phyloP scores from a whole-genome alignment of 176 grass and related monocot species.

The Secale cereale region DNA sequence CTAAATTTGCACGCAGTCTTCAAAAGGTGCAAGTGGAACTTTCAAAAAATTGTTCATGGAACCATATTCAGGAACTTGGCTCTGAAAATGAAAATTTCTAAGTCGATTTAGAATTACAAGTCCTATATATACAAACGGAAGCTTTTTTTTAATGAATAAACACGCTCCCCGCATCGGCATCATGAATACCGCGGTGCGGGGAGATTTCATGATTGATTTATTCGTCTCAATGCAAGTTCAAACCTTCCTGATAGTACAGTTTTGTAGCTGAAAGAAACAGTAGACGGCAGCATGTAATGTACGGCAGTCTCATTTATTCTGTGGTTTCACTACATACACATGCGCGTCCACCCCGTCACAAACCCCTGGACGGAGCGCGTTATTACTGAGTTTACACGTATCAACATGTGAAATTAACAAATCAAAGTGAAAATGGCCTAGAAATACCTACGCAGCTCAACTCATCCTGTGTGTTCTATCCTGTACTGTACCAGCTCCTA shows the following conservation, averaged over 20 bases:
- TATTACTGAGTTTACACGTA: background rate
- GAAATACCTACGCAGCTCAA: background rate
- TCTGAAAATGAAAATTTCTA: background rate
- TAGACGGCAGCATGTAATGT: background rate
- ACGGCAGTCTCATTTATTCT: background rate
- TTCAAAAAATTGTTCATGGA: background rate
- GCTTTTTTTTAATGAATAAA: too few species aligned
- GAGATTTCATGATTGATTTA: background rate
- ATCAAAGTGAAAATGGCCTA: conserved; percentile 21
- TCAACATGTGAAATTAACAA: background rate
- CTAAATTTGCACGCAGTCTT: too few species aligned
- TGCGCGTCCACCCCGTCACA: conserved; percentile 16
- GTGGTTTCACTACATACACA: conserved; percentile 15
- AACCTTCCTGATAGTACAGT: background rate
- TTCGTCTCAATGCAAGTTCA: background rate
- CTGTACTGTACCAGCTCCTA: conserved; percentile 34
- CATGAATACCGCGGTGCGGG: too few species aligned
- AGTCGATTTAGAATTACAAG: background rate
- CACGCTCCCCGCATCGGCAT: too few species aligned
- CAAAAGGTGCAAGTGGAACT: background rate
- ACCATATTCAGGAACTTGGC: background rate
- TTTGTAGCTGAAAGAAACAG: background rate
- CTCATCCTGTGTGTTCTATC: conserved; percentile 34
- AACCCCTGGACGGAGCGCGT: conserved; percentile 15
- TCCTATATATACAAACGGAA: too few species aligned